Conservation (phyloP, 352 stramenopile species). For the Globisporangium emineosum region DNA sequence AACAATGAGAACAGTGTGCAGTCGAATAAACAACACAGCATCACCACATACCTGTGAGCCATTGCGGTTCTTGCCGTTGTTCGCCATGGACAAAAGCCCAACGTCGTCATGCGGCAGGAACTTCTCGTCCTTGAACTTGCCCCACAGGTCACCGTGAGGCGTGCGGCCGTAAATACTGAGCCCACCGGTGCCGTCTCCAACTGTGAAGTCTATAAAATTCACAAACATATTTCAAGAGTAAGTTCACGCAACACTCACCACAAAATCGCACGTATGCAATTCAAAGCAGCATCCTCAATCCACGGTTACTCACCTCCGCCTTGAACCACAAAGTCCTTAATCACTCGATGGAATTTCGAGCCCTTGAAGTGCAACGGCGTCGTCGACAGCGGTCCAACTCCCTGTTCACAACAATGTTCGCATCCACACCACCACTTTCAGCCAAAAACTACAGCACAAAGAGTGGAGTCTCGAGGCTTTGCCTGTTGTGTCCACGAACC, state of each 20-base stretch:
- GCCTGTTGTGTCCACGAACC: slow-evolving; percentile 24
- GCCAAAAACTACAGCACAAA: slow-evolving; percentile 12
- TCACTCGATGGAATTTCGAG: slow-evolving; percentile 89
- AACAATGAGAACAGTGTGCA: not conserved
- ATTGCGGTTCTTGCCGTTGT: slow-evolving; percentile 72
- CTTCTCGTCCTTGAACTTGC: slow-evolving; percentile 82
- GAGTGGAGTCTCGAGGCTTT: not conserved
- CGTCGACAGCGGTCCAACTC: slow-evolving; percentile 14
- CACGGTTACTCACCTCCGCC: slow-evolving; percentile 41
- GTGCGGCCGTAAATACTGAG: slow-evolving; percentile 77
- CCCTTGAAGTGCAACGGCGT: slow-evolving; percentile 80
- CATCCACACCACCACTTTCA: not conserved
- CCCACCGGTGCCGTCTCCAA: slow-evolving; percentile 68
- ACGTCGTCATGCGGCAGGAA: slow-evolving; percentile 73
- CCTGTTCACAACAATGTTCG: slow-evolving; percentile 15
- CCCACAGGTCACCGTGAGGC: slow-evolving; percentile 65
- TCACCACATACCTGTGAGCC: slow-evolving; percentile 54
- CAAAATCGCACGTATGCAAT: not conserved
- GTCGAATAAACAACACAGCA: no score
- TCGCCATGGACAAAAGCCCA: slow-evolving; percentile 81
- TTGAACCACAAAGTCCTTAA: slow-evolving; percentile 92
- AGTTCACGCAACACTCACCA: not conserved
- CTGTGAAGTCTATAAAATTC: slow-evolving; percentile 44
- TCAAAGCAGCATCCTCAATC: not conserved
- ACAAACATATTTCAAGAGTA: not conserved